phyloP scores from a whole-genome alignment of 225 moss, liverwort and hornwort species.

The Neckera pumila region DNA sequence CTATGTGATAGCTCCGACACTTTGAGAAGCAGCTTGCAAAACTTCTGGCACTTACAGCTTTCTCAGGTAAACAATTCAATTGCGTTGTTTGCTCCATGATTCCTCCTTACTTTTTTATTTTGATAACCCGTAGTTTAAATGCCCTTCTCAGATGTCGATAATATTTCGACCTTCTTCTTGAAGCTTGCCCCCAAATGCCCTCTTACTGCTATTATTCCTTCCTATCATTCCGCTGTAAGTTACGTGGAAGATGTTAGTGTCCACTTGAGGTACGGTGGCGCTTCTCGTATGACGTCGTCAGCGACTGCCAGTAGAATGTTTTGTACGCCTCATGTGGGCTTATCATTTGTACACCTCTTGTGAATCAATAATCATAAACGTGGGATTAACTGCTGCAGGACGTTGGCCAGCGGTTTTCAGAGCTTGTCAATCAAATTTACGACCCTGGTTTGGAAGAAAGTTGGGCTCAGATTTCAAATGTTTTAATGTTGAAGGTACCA shows the following conservation, averaged over 20 bases:
- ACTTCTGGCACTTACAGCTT: slow-evolving; percentile 67
- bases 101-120: not conserved
- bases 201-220: not conserved
- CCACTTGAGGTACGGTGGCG: not conserved
- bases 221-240: not conserved
- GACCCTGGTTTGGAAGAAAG: slow-evolving; percentile 74
- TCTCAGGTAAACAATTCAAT: slow-evolving; percentile 30
- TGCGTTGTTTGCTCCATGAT: not conserved
- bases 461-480: slow-evolving; percentile 79
- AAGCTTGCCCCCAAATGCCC: not conserved
- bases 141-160: not conserved
- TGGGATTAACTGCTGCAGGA: slow-evolving; percentile 24
- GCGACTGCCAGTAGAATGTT: not conserved
- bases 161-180: not conserved
- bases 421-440: slow-evolving; percentile 70
- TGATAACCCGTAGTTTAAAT: not conserved
- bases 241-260: not conserved
- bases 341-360: not conserved
- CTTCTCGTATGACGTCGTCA: not conserved
- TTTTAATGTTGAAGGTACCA: slow-evolving; percentile 73
- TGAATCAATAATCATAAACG: not conserved
- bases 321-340: not conserved
- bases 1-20: slow-evolving; percentile 68
- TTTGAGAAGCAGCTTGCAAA: slow-evolving; percentile 52
- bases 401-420: slow-evolving; percentile 46